Evolutionary conservation across 129 eudicot species (phyloP).

Genomic region (Glebionis coronaria): DNA sequence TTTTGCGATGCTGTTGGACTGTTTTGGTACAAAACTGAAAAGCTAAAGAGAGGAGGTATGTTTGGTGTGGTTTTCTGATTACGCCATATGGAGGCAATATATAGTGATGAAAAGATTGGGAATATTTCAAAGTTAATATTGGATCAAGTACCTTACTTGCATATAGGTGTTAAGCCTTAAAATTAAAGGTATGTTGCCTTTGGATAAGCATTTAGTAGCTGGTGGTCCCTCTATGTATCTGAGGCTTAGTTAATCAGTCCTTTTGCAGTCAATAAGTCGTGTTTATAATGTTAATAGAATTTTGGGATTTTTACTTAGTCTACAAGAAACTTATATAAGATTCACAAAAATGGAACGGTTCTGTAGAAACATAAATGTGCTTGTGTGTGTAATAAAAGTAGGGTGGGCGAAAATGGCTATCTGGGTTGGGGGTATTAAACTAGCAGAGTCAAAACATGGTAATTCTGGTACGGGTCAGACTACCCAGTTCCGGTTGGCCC

Average conservation of each 20-base stretch:
- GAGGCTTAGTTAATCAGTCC: slow-evolving; percentile 7
- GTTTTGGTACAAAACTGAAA: slow-evolving; percentile 30
- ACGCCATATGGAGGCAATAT: slow-evolving; percentile 33
- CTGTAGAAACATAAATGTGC: not conserved
- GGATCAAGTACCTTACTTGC: slow-evolving; percentile 96
- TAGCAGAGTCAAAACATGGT: not conserved
- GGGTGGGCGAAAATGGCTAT: not conserved
- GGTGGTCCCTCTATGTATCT: slow-evolving; percentile 38
- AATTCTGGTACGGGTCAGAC: not conserved
- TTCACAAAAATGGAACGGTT: not conserved
- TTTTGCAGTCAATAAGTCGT: not conserved
- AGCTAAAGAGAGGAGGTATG: slow-evolving; percentile 16
- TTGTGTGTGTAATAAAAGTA: slow-evolving; percentile 2
- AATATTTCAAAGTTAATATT: slow-evolving; percentile 35
- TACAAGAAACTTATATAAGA: too few species aligned
- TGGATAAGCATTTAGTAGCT: slow-evolving; percentile 41
- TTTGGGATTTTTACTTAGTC: not conserved
- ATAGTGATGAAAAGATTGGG: slow-evolving; percentile 42
- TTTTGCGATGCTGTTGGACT: slow-evolving; percentile 29
- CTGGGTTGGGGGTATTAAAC: too few species aligned
- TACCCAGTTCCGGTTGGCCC: not conserved
- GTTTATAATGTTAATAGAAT: not conserved
- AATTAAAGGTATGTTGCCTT: slow-evolving; percentile 40
- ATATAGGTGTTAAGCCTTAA: slow-evolving; percentile 34
- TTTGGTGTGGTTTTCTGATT: slow-evolving; percentile 31